Conservation (phyloP, 257 asterid species). For the Lantana camara region DNA sequence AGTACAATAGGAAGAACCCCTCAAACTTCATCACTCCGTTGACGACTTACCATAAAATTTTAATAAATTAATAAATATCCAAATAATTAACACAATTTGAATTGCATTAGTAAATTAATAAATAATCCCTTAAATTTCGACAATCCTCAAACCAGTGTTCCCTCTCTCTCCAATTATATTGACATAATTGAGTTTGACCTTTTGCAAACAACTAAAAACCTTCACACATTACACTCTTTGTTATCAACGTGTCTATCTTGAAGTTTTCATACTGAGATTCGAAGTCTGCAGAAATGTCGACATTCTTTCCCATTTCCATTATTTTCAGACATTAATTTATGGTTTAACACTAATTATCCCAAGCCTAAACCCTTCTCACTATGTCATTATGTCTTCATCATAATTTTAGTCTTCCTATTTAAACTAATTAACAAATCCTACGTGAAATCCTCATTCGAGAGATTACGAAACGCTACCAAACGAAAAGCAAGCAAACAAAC, state of each 20-base stretch:
- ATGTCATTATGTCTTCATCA: neutral
- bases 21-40: no score
- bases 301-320: neutral
- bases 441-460: neutral
- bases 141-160: no score
- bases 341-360: neutral
- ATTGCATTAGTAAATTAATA: no score
- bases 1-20: no score
- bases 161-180: no score
- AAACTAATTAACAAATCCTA: neutral
- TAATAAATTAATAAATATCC: no score
- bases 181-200: slow-evolving; percentile 1
- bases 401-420: no score
- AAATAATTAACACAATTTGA: no score
- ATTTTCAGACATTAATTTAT: neutral
- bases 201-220: neutral
- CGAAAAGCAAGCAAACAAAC: no score
- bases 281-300: slow-evolving; percentile 11
- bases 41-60: no score
- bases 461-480: no score
- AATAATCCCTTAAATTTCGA: no score
- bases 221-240: neutral
- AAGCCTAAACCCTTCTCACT: neutral
- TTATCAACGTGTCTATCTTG: neutral
- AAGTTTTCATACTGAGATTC: neutral